These are phyloP conservation scores for Salix dunnii DNA, from an alignment of 345 rosid genomes.

Conservation along the genomic window DNA sequence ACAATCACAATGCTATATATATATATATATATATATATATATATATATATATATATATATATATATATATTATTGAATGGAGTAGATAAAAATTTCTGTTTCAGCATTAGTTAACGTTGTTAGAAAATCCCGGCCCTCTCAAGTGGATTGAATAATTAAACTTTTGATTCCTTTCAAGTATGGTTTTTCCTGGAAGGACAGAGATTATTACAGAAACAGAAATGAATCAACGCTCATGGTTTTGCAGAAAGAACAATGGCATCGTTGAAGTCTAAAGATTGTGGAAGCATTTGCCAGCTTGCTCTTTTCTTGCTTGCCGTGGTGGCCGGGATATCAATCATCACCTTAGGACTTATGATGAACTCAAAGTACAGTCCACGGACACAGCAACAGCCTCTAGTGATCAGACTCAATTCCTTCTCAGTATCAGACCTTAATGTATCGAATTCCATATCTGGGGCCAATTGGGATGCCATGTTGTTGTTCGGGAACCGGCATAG, in stretches of 20 bases:
- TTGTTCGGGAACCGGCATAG: constrained; percentile 23
- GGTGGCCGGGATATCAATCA: constrained; percentile 5
- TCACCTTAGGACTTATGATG: constrained; percentile 18
- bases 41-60: too few relatives aligned
- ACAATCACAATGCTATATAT: too few relatives aligned
- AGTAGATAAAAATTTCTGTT: too few relatives aligned
- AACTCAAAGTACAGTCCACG: constrained; percentile 22
- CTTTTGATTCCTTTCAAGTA: too few relatives aligned
- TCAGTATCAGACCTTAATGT: constrained; percentile 15
- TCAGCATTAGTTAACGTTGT: too few relatives aligned
- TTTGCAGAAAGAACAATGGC: constrained; percentile 4
- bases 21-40: too few relatives aligned
- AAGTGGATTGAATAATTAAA: too few relatives aligned
- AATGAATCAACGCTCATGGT: neutral
- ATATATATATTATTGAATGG: too few relatives aligned
- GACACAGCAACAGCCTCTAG: constrained; percentile 22
- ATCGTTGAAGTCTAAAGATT: neutral
- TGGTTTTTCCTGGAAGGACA: too few relatives aligned
- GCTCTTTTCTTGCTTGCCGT: constrained; percentile 13
- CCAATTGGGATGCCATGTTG: constrained; percentile 13
- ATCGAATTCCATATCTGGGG: constrained; percentile 7
- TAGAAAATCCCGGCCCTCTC: too few relatives aligned
- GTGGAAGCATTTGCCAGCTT: constrained; percentile 11
- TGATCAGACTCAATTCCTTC: constrained; percentile 21
- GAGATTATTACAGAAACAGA: too few relatives aligned